Conservation (phyloP, 1,284 basidiomycete species). For the Kwoniella shivajii region DNA sequence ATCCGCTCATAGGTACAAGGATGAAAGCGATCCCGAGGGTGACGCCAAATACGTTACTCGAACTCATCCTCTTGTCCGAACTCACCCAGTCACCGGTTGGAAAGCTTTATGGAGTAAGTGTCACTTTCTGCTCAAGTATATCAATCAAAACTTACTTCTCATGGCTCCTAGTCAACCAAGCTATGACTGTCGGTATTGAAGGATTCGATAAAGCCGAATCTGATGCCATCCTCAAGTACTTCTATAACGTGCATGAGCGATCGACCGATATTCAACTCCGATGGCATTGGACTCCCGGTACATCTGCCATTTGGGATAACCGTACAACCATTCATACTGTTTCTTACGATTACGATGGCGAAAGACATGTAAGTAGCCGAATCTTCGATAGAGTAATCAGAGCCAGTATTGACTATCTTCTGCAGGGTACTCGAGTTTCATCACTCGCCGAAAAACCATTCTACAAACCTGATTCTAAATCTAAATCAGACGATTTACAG, state of each 20-base stretch:
- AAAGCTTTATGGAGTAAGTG: constrained; percentile 61
- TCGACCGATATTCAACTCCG: constrained; percentile 47
- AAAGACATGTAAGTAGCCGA: constrained; percentile 15
- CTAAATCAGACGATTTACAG: constrained; percentile 27
- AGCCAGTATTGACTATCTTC: neutral
- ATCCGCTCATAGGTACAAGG: constrained; percentile 42
- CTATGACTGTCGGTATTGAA: constrained; percentile 37
- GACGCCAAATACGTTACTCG: constrained; percentile 67
- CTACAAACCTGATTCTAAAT: constrained; percentile 33
- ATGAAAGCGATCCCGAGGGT: constrained; percentile 33
- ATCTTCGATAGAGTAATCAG: neutral
- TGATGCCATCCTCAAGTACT: constrained; percentile 39
- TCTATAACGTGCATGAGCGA: constrained; percentile 43
- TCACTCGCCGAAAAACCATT: constrained; percentile 45
- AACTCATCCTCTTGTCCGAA: constrained; percentile 61
- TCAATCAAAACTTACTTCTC: neutral
- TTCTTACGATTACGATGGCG: constrained; percentile 39
- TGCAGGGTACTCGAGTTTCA: constrained; percentile 34
- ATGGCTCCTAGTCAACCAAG: constrained; percentile 59
- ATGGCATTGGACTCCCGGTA: constrained; percentile 49
- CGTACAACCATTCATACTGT: constrained; percentile 45
- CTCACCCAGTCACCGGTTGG: constrained; percentile 67
- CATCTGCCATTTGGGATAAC: constrained; percentile 49
- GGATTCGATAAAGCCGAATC: constrained; percentile 36
- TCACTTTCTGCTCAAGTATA: neutral